These are phyloP conservation scores for Ophiostoma pallidulum DNA, from an alignment of 2,329 filamentous ascomycete species.

Conservation along the genomic window DNA sequence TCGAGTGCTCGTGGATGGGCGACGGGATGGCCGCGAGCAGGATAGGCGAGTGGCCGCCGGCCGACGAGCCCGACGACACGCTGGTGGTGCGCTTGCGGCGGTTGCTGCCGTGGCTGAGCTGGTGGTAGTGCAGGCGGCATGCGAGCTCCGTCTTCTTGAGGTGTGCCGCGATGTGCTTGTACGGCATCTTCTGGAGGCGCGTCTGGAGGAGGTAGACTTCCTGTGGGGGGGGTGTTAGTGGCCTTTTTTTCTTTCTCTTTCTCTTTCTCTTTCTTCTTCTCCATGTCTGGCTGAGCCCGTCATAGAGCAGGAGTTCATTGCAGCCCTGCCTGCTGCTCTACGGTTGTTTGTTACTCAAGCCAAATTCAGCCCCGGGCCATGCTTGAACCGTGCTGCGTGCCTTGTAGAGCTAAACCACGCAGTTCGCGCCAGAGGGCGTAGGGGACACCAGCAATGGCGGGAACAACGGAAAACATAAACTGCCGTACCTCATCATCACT, in stretches of 20 bases:
- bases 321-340: conserved; percentile 42
- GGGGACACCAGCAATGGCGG: conserved; percentile 45
- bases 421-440: no score
- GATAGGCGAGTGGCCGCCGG: conserved; percentile 40
- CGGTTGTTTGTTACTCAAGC: no score
- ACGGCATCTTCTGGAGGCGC: conserved; percentile 79
- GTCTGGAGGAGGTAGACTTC: conserved; percentile 78
- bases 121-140: conserved; percentile 80
- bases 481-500: conserved; percentile 69
- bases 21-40: conserved; percentile 39
- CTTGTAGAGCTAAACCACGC: no score
- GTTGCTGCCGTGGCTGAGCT: conserved; percentile 73
- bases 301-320: no score
- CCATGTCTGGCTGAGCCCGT: no score
- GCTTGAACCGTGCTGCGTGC: no score
- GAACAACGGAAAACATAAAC: conserved; percentile 47
- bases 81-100: conserved; percentile 69
- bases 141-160: conserved; percentile 82
- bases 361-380: no score
- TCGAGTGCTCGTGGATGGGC: conserved; percentile 37
- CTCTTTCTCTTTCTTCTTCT: no score
- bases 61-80: conserved; percentile 55
- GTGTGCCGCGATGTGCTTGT: conserved; percentile 80
- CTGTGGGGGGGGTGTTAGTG: conserved; percentile 69
- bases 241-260: no score